A percentile compares a stretch with the other conserved stretches of the same genome.
These are phyloP conservation scores for Flueggea neowawraea DNA, from an alignment of 441 rosid species.

Conservation along the genomic window DNA sequence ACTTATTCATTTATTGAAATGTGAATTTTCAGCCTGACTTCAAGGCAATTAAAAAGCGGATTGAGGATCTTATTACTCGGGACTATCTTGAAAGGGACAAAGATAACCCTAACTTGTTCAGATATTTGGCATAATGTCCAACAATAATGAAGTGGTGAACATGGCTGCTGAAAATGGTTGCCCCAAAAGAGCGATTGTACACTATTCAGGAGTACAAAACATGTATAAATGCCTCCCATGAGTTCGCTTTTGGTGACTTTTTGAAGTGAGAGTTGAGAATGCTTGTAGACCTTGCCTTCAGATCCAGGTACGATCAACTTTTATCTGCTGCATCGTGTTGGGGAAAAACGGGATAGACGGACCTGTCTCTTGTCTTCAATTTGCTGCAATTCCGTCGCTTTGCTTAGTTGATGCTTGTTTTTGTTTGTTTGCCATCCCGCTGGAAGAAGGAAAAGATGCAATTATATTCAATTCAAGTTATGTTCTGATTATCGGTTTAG, in stretches of 20 bases:
- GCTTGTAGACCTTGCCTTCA: slow-evolving; percentile 26
- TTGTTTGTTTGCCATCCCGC: slow-evolving; percentile 2
- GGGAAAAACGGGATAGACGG: slow-evolving; percentile 18
- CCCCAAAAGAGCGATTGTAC: slow-evolving; percentile 8
- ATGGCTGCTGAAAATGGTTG: slow-evolving; percentile 15
- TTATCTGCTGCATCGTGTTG: slow-evolving; percentile 14
- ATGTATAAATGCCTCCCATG: slow-evolving; percentile 17
- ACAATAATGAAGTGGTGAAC: slow-evolving; percentile 6
- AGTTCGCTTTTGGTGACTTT: slow-evolving; percentile 13
- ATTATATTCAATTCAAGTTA: slow-evolving; percentile 4
- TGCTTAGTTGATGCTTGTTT: slow-evolving; percentile 21
- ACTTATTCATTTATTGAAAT: slow-evolving; percentile 4
- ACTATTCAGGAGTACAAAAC: slow-evolving; percentile 12
- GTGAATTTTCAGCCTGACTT: slow-evolving; percentile 79
- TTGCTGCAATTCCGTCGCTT: slow-evolving; percentile 13
- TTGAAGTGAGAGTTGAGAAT: slow-evolving; percentile 21
- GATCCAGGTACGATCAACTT: slow-evolving; percentile 32
- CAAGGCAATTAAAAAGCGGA: slow-evolving; percentile 89
- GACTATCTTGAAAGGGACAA: slow-evolving; percentile 90
- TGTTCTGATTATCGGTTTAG: slow-evolving; percentile 19
- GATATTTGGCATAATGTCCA: slow-evolving; percentile 57
- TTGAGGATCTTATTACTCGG: slow-evolving; percentile 85
- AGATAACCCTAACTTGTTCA: slow-evolving; percentile 66
- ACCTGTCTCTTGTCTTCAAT: slow-evolving; percentile 10
- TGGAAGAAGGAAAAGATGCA: slow-evolving; percentile 15